Evolutionary conservation across 2,329 filamentous ascomycete genomes (phyloP).

Genomic region (Colletotrichum zoysiae): DNA sequence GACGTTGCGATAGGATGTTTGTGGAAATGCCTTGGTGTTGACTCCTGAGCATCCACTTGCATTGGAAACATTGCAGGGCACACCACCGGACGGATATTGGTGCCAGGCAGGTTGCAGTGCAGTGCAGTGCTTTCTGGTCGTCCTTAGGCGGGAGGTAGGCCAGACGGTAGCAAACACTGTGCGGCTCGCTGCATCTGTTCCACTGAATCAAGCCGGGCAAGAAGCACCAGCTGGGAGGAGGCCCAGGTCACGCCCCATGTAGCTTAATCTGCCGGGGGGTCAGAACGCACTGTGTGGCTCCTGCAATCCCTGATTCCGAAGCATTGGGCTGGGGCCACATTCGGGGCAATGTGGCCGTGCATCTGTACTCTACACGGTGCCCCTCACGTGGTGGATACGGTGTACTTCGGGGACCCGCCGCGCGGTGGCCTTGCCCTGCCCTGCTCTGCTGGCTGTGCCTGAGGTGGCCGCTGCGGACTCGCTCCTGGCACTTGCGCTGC

Average conservation of each 20-base stretch:
- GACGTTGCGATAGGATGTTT: constrained; percentile 2
- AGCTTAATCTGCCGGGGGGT: constrained; percentile 32
- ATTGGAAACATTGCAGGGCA: constrained; percentile 22
- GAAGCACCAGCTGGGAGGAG: neutral
- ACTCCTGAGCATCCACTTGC: constrained; percentile 16
- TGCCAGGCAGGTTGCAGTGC: constrained; percentile 10
- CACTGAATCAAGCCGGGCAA: constrained; percentile 29
- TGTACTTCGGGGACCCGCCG: too few relatives aligned
- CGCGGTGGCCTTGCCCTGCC: constrained; percentile 1
- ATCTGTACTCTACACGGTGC: neutral
- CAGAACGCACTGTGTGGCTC: constrained; percentile 31
- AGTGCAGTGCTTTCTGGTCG: constrained; percentile 3
- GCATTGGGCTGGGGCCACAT: too few relatives aligned
- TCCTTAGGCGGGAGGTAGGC: too few relatives aligned
- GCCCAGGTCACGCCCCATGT: constrained; percentile 18
- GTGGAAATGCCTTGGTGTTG: constrained; percentile 10
- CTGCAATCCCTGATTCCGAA: neutral
- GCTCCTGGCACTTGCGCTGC: constrained; percentile 24
- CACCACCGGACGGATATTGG: constrained; percentile 4
- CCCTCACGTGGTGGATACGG: too few relatives aligned
- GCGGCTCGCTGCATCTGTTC: constrained; percentile 27
- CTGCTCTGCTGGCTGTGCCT: constrained; percentile 10
- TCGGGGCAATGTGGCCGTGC: neutral
- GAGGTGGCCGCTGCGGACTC: constrained; percentile 8
- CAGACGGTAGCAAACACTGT: constrained; percentile 29